Conservation (phyloP, 306 rosid genomes). For the Castanea crenata region DNA sequence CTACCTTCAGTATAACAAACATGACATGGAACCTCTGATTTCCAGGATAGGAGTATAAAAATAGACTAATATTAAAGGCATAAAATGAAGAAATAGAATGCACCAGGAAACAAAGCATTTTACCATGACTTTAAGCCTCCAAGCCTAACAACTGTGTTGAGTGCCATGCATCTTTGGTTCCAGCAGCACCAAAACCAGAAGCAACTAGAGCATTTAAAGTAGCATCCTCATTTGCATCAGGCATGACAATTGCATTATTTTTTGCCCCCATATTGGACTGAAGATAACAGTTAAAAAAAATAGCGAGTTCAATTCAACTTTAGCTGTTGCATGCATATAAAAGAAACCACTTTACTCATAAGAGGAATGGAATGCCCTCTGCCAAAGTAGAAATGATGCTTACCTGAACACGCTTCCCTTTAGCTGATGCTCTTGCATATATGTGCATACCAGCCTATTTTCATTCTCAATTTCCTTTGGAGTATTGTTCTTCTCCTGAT, state of each 20-base stretch:
- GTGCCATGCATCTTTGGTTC: conserved; percentile 99
- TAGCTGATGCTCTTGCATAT: conserved; percentile 87
- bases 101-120: conserved; percentile 11
- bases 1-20: not conserved
- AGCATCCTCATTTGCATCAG: conserved; percentile 84
- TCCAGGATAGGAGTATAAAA: not conserved
- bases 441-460: conserved; percentile 24
- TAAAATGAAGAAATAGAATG: not conserved
- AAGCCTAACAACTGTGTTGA: conserved; percentile 62
- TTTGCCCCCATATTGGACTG: conserved; percentile 98
- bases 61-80: not conserved
- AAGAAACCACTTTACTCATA: conserved; percentile 18
- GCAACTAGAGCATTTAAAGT: conserved; percentile 76
- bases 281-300: conserved; percentile 25
- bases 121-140: conserved; percentile 81
- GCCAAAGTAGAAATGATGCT: conserved; percentile 12
- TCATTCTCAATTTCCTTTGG: conserved; percentile 27
- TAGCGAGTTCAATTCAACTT: conserved; percentile 15
- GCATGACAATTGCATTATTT: conserved; percentile 89
- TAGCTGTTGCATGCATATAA: conserved; percentile 11
- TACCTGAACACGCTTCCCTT: conserved; percentile 96
- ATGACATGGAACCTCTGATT: not conserved
- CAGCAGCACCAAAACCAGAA: conserved; percentile 99
- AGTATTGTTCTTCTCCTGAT: conserved; percentile 18
- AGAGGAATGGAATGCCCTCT: conserved; percentile 1